Percentiles rank a stretch among this genome's conserved stretches.
phyloP scores from a whole-genome alignment of 23 red algal species.

The Gracilaria domingensis region DNA sequence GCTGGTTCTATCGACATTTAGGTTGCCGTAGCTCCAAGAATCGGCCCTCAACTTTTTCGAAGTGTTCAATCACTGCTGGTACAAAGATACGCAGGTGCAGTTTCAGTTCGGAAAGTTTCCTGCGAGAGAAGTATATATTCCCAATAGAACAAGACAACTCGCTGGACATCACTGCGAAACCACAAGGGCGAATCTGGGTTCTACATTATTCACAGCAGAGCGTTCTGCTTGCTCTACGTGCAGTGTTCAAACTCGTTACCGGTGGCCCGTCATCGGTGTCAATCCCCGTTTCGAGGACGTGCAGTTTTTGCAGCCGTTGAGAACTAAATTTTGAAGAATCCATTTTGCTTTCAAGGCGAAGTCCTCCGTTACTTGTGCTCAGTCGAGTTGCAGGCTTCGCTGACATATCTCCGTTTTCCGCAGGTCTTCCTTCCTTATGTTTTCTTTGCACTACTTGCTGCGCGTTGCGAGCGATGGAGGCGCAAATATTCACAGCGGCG shows the following conservation, averaged over 20 bases:
- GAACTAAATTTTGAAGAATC: not conserved
- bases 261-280: not conserved
- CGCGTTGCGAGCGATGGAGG: not conserved
- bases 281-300: not conserved
- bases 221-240: not conserved
- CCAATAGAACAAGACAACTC: not conserved
- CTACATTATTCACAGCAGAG: not conserved
- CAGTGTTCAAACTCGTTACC: not conserved
- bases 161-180: not conserved
- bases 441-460: not conserved
- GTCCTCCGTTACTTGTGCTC: not conserved
- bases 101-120: not conserved
- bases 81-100: not conserved
- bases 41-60: not conserved
- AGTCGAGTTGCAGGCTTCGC: not conserved
- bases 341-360: not conserved
- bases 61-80: not conserved
- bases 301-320: not conserved
- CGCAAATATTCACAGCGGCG: not conserved
- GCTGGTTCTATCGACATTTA: not conserved
- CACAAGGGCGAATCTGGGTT: not conserved
- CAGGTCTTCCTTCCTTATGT: not conserved
- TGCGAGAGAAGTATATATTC: too few species aligned
- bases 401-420: not conserved
- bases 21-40: not conserved